Percentiles rank a stretch among this genome's conserved stretches.
These are phyloP conservation scores for Artomyces pyxidatus DNA, from an alignment of 768 basidiomycete species.

Conservation along the genomic window DNA sequence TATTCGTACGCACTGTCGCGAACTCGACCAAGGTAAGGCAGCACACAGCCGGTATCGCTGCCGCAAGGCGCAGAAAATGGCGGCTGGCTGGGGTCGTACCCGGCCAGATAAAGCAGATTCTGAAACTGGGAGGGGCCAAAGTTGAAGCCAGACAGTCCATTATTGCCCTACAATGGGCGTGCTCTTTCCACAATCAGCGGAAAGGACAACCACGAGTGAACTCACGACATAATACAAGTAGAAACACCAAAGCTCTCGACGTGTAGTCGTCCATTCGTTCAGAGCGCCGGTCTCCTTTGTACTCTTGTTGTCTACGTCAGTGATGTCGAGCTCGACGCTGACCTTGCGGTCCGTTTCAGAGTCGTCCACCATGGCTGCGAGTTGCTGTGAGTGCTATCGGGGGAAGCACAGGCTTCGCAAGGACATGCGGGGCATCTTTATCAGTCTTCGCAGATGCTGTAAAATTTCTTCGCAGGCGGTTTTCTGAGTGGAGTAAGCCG, in stretches of 20 bases:
- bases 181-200: background rate
- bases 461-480: too few relatives aligned
- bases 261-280: conserved; percentile 15
- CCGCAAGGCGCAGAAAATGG: conserved; percentile 46
- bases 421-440: too few relatives aligned
- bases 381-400: too few relatives aligned
- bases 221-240: conserved; percentile 48
- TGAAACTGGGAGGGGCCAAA: conserved; percentile 72
- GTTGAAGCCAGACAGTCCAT: conserved; percentile 61
- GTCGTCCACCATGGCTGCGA: too few relatives aligned
- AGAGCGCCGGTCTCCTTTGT: too few relatives aligned
- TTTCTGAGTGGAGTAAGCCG: too few relatives aligned
- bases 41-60: conserved; percentile 45
- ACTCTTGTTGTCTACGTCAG: too few relatives aligned
- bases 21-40: conserved; percentile 54
- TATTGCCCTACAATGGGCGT: conserved; percentile 42
- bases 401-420: too few relatives aligned
- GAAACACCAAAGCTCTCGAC: conserved; percentile 41
- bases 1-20: conserved; percentile 44
- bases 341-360: too few relatives aligned
- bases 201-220: background rate
- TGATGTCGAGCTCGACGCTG: too few relatives aligned
- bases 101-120: conserved; percentile 64
- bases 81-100: conserved; percentile 55
- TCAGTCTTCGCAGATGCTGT: too few relatives aligned